These are phyloP conservation scores for Aspergillus incahuasiensis DNA, from an alignment of 495 filamentous ascomycete species.

Conservation along the genomic window DNA sequence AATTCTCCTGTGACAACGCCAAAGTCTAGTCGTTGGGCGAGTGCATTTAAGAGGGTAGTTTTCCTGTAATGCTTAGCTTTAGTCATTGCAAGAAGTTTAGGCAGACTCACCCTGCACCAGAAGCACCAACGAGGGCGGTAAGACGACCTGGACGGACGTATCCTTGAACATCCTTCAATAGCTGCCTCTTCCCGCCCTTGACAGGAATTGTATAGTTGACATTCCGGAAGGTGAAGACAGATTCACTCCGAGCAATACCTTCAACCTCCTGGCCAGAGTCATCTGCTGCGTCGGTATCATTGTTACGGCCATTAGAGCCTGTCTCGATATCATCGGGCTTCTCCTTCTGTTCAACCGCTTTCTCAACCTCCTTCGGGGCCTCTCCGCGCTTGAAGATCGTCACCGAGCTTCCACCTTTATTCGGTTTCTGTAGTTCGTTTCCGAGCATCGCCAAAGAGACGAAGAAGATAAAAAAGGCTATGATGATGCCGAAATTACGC, in stretches of 20 bases:
- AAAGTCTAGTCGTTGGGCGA: slow-evolving; percentile 53
- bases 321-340: slow-evolving; percentile 47
- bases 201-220: slow-evolving; percentile 71
- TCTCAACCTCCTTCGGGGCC: slow-evolving; percentile 48
- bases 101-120: slow-evolving; percentile 52
- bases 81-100: background rate
- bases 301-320: slow-evolving; percentile 28
- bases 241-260: slow-evolving; percentile 53
- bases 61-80: slow-evolving; percentile 31
- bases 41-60: slow-evolving; percentile 51
- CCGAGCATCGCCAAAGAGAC: slow-evolving; percentile 55
- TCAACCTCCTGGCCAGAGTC: slow-evolving; percentile 25
- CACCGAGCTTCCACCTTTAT: slow-evolving; percentile 65
- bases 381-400: slow-evolving; percentile 65
- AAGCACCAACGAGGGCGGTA: slow-evolving; percentile 65
- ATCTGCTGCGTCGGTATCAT: slow-evolving; percentile 19
- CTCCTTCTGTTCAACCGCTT: slow-evolving; percentile 32
- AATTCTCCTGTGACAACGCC: slow-evolving; percentile 49
- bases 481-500: slow-evolving; percentile 59
- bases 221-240: slow-evolving; percentile 73
- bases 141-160: slow-evolving; percentile 68
- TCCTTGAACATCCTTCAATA: slow-evolving; percentile 62
- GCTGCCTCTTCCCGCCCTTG: slow-evolving; percentile 51
- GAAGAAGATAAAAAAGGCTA: slow-evolving; percentile 53
- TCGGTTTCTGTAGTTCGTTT: slow-evolving; percentile 65